A percentile compares a stretch with the other conserved stretches of the same genome.
Evolutionary conservation across 495 filamentous ascomycete species (phyloP).

Genomic region (Penicillium longicatenatum): DNA sequence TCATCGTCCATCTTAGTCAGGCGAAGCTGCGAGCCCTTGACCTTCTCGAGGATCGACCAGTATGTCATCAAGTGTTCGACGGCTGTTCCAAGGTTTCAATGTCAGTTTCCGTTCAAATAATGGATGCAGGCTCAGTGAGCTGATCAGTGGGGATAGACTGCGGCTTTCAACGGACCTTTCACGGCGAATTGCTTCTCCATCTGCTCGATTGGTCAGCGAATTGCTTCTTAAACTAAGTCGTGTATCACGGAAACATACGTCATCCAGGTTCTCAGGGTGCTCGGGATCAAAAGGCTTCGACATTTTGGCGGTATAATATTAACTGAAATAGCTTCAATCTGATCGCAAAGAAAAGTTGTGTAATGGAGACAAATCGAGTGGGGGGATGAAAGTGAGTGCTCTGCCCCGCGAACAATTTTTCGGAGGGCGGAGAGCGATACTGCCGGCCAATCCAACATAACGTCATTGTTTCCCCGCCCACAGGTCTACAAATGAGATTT

Average conservation of each 20-base stretch:
- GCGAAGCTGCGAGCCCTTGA: conserved; percentile 79
- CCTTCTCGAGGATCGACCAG: conserved; percentile 91
- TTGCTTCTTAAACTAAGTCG: neutral
- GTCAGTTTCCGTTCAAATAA: conserved; percentile 16
- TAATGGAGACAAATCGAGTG: conserved; percentile 6
- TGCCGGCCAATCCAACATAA: conserved; percentile 20
- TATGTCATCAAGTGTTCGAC: conserved; percentile 96
- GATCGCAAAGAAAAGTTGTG: neutral
- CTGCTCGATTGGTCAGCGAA: conserved; percentile 49
- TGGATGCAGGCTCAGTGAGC: neutral
- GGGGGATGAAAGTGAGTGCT: conserved; percentile 18
- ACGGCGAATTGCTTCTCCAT: conserved; percentile 99
- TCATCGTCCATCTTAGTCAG: conserved; percentile 94
- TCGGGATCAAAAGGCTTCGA: conserved; percentile 64
- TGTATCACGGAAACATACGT: conserved; percentile 52
- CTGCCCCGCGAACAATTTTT: conserved; percentile 43
- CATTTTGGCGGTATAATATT: conserved; percentile 35
- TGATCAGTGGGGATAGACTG: neutral
- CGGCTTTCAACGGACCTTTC: conserved; percentile 63
- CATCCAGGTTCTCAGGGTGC: conserved; percentile 74
- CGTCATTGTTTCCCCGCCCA: conserved; percentile 6
- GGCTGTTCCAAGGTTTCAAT: conserved; percentile 43
- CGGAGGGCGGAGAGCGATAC: conserved; percentile 34
- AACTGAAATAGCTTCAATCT: conserved; percentile 4
- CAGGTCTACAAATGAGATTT: neutral